Conservation (phyloP, 257 asterid genomes). For the Primulina huaijiensis region DNA sequence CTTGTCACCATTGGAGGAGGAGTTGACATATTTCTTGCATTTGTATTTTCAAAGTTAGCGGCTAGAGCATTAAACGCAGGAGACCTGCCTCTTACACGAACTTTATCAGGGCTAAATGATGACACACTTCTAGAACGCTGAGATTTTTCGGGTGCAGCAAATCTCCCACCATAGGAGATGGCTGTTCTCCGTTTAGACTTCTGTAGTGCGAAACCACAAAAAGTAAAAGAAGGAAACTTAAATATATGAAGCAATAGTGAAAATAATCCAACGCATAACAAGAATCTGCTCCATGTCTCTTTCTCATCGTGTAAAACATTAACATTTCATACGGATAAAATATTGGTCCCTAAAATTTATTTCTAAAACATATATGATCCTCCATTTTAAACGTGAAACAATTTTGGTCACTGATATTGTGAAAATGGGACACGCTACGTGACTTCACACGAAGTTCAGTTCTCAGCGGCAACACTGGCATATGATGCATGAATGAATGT, state of each 20-base stretch:
- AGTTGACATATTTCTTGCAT: slow-evolving; percentile 78
- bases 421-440: background rate
- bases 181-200: slow-evolving; percentile 76
- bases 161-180: slow-evolving; percentile 51
- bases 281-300: background rate
- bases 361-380: background rate
- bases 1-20: slow-evolving; percentile 91
- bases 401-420: background rate
- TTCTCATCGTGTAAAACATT: background rate
- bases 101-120: slow-evolving; percentile 66
- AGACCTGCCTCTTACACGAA: slow-evolving; percentile 91
- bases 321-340: background rate
- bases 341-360: too few relatives aligned
- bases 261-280: background rate
- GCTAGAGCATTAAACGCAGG: slow-evolving; percentile 97
- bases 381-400: background rate
- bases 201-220: slow-evolving; percentile 34
- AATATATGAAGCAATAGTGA: background rate
- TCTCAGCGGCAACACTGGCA: background rate
- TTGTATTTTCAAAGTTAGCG: slow-evolving; percentile 74
- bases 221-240: slow-evolving; percentile 12
- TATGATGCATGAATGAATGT: background rate
- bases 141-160: slow-evolving; percentile 71
- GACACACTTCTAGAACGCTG: slow-evolving; percentile 96
- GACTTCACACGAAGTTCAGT: background rate